Base-by-base conservation (phyloP, 441 rosid species). In the Gossypium davidsonii region DNA sequence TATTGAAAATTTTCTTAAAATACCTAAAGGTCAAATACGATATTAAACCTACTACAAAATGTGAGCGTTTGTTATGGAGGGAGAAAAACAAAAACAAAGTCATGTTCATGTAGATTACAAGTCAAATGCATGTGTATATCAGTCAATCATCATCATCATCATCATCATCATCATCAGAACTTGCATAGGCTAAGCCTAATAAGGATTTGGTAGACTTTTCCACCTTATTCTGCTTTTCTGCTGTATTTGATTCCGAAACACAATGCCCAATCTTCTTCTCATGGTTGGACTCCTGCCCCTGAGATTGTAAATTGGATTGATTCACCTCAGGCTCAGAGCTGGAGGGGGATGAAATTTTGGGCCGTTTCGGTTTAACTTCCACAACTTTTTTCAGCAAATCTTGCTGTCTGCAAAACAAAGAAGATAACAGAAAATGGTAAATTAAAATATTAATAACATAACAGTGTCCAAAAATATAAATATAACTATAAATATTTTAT, bases 311-410 rank as follows among this genome's bases (percentile, higher is more conserved):
- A 15, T 79, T 72, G 12, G 86, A 71, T 46, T 62, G 76, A 72
- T 65, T 85, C 4, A 74, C 76, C 44, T 70, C 74, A 7, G 61
- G 61, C 61, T 21, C 61, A 3, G 61, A 21, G 61, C 11, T 6
- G 1, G 84, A 73, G 2, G 65, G 80, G 69, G 79, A 37, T 39
- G 89, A 85, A 48, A 84, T 69, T 80, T 72, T 86, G 2, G 79
- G 84, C 14, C 86, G 84, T 72, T 94, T 94, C 3, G 92, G 96
- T 81, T 92, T 94, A 39, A 92, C 89, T 83, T 91, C 97, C 3
- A 94, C 88, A 59, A 94, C 93, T 73, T 84, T 92, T 78, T 89
- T 94, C 78, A 92, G 84, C 57, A 94, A 83, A 86, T 83, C 97
- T 77, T 92, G 97, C 74, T 94, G 98, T 84, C 98, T 92, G 77